Conservation (phyloP, 2,329 filamentous ascomycete species). For the Microdochium nivale region DNA sequence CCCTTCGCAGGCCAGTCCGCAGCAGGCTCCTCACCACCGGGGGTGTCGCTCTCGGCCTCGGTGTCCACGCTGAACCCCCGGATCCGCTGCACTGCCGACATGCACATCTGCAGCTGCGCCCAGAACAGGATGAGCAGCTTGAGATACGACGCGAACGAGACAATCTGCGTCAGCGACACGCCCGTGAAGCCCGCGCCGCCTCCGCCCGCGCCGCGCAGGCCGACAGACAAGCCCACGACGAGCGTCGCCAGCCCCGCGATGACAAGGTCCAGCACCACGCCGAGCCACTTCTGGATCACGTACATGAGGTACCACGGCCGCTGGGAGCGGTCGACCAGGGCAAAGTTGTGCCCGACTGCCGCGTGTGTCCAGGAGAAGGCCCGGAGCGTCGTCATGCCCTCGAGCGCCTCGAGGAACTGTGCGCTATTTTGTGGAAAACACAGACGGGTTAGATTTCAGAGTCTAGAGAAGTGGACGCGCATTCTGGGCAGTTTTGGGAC, state of each 20-base stretch:
- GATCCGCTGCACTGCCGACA: conserved; percentile 13
- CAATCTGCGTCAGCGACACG: conserved; percentile 12
- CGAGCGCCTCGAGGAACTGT: conserved; percentile 33
- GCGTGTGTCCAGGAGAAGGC: conserved; percentile 32
- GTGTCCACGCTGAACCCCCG: conserved; percentile 1
- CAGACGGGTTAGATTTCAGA: too few species aligned
- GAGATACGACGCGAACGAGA: conserved; percentile 9
- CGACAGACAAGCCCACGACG: conserved; percentile 16
- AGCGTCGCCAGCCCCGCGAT: conserved; percentile 17
- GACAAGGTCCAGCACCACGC: conserved; percentile 20
- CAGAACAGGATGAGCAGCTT: conserved; percentile 12
- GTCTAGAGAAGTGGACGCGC: too few species aligned
- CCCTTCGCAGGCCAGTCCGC: conserved; percentile 18
- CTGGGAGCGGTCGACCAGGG: conserved; percentile 20
- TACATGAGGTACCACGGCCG: conserved; percentile 23
- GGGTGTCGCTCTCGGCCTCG: background rate
- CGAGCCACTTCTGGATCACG: conserved; percentile 23
- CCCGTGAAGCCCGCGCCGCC: conserved; percentile 11
- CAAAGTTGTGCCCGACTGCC: conserved; percentile 19
- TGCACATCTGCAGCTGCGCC: conserved; percentile 14
- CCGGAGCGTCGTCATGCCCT: conserved; percentile 33
- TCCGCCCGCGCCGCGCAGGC: background rate
- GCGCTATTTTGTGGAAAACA: conserved; percentile 10
- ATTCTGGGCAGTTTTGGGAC: too few species aligned
- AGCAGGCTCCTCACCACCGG: conserved; percentile 1